Percentiles rank a stretch among this genome's conserved stretches.
Evolutionary conservation across 176 grass and related monocot genomes (phyloP).

Genomic region (Leersia perrieri): DNA sequence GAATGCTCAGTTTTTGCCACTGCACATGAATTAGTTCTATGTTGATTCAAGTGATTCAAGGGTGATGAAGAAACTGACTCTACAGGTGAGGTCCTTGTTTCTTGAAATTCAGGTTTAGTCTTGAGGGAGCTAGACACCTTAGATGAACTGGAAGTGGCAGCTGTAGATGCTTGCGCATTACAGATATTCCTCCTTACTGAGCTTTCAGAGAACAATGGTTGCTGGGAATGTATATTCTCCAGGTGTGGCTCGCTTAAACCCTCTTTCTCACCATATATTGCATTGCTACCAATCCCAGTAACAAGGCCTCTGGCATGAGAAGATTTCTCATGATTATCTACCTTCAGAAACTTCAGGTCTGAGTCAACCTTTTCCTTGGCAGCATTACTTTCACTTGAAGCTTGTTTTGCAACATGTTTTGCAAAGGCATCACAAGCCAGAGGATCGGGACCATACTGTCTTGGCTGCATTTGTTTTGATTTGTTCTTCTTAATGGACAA

Average conservation of each 20-base stretch:
- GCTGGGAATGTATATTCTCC: constrained; percentile 26
- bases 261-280: constrained; percentile 37
- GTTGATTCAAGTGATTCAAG: constrained; percentile 35
- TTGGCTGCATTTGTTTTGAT: constrained; percentile 36
- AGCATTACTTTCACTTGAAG: constrained; percentile 36
- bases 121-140: constrained; percentile 57
- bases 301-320: constrained; percentile 12
- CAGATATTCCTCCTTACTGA: constrained; percentile 28
- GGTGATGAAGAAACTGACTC: constrained; percentile 87
- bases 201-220: constrained; percentile 33
- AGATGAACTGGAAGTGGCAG: constrained; percentile 62
- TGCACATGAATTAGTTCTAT: constrained; percentile 31
- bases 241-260: constrained; percentile 26
- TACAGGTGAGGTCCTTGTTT: constrained; percentile 59
- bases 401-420: constrained; percentile 35
- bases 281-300: constrained; percentile 21
- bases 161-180: constrained; percentile 36
- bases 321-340: constrained; percentile 23
- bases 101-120: constrained; percentile 57
- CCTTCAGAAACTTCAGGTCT: constrained; percentile 40
- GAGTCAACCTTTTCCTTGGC: constrained; percentile 38
- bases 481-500: constrained; percentile 49
- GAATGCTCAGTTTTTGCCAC: constrained; percentile 31
- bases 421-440: neutral
- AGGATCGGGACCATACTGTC: constrained; percentile 24